A percentile compares a stretch with the other conserved stretches of the same genome.
Evolutionary conservation across 2,329 filamentous ascomycete species (phyloP).

Genomic region (Aspergillus latus): DNA sequence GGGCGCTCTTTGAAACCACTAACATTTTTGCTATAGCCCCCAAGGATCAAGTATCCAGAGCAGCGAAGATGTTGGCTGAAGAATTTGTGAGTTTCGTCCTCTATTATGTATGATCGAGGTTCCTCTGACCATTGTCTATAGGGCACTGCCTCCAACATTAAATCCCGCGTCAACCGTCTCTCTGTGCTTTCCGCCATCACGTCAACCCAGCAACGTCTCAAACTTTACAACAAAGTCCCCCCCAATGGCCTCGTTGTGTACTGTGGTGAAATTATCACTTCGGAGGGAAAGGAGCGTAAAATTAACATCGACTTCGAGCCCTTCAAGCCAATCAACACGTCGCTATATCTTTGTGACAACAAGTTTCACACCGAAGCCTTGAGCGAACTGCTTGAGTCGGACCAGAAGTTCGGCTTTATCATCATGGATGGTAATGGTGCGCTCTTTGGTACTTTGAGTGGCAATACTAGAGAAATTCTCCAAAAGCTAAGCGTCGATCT

Average conservation of each 20-base stretch:
- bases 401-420: conserved; percentile 99
- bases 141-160: conserved; percentile 99
- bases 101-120: neutral
- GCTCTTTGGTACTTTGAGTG: conserved; percentile 92
- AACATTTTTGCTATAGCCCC: conserved; percentile 61
- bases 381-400: conserved; percentile 94
- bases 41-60: conserved; percentile 95
- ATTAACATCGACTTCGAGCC: conserved; percentile 99
- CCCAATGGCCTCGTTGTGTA: conserved; percentile 97
- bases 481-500: conserved; percentile 99
- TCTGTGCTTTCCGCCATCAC: conserved; percentile 98
- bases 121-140: conserved; percentile 37
- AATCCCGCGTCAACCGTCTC: conserved; percentile 97
- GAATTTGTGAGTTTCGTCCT: conserved; percentile 71
- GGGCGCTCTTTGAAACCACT: conserved; percentile 13
- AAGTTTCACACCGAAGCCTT: conserved; percentile 99
- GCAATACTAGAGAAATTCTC: conserved; percentile 93
- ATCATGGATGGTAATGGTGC: conserved; percentile 99
- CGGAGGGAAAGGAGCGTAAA: conserved; percentile 97
- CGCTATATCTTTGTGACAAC: conserved; percentile 98
- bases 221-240: conserved; percentile 98
- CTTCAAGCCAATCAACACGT: conserved; percentile 99
- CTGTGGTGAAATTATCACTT: conserved; percentile 99
- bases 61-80: conserved; percentile 99
- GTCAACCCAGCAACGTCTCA: conserved; percentile 97